phyloP scores from a whole-genome alignment of 371 early-diverging fungal genomes.

The Batkoa obscura region DNA sequence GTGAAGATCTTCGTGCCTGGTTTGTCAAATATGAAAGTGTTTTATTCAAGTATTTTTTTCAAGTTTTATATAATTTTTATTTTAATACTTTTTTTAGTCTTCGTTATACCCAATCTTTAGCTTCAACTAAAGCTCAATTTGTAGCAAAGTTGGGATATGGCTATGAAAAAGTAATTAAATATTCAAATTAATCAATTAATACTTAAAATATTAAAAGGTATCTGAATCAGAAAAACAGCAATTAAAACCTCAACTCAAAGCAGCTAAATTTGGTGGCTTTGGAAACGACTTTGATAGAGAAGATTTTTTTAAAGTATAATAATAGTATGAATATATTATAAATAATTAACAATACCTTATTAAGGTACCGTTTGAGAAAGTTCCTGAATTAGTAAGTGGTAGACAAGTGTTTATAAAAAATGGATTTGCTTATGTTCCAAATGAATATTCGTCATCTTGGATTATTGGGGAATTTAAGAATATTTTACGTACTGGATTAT shows the following conservation, averaged over 20 bases:
- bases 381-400: conserved; percentile 45
- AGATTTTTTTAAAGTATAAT: conserved; percentile 28
- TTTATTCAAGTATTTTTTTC: conserved; percentile 41
- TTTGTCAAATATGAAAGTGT: conserved; percentile 68
- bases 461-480: conserved; percentile 58
- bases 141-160: too few species aligned
- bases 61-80: too few species aligned
- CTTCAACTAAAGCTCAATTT: too few species aligned
- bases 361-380: conserved; percentile 68
- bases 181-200: too few species aligned
- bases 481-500: conserved; percentile 30
- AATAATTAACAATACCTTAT: background rate
- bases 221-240: conserved; percentile 6
- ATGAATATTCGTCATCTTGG: conserved; percentile 44
- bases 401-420: conserved; percentile 49
- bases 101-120: too few species aligned
- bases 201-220: conserved; percentile 6
- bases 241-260: conserved; percentile 7
- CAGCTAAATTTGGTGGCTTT: conserved; percentile 1
- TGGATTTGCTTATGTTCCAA: conserved; percentile 77
- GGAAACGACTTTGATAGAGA: conserved; percentile 10
- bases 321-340: background rate
- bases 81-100: too few species aligned
- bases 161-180: too few species aligned
- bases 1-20: conserved; percentile 76